Evolutionary conservation across 805 yeast genomes (phyloP), one percentile per base, ranked within the genome.

Genomic region (Saturnispora galanensis): DNA sequence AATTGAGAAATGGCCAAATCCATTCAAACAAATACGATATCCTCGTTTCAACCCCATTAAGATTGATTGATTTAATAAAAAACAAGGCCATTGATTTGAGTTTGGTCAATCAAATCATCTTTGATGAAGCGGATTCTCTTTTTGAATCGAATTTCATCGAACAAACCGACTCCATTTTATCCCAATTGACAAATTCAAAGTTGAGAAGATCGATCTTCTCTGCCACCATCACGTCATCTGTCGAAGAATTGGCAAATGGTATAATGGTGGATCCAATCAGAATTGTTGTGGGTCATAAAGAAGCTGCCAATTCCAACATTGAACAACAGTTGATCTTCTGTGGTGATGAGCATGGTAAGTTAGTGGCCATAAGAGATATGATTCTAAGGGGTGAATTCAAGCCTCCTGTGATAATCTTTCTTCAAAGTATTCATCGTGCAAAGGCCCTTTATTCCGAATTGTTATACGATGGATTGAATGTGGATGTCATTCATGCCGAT

Each of bases 41-140:
- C 4, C 57, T 93, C 28, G 82, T 93, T 4, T 68, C 94, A 1
- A 93, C 98, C 0, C 99, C 99, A 3, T 69, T 87, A 53, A 71
- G 97, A 55, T 73, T 93, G 47, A 82, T 90, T 34, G 95, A 88
- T 54, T 70, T 85, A 30, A 76, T 88, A 16, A 76, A 79, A 46
- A 69, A 69, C 41, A 84, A 74, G 34, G 68, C 73, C 10, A 60
- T 85, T 17, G 79, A 77, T 51, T 70, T 90, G 35, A 64, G 77
- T 5, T 64, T 67, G 21, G 86, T 90, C n/a, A 80, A 80, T 51
- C 80, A 77, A 56, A 66, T 93, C 39, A 76, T 93, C 16, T 78
- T 93, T 53, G 99, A 93, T 69, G 99, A 93, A 65, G 97, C 97
- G 9, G 99, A 93, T 69, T 83, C 85, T 55, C 68, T 93, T 47